Base-by-base conservation (phyloP, 2,329 filamentous ascomycete species). In the Ceratocystis huliohia region DNA sequence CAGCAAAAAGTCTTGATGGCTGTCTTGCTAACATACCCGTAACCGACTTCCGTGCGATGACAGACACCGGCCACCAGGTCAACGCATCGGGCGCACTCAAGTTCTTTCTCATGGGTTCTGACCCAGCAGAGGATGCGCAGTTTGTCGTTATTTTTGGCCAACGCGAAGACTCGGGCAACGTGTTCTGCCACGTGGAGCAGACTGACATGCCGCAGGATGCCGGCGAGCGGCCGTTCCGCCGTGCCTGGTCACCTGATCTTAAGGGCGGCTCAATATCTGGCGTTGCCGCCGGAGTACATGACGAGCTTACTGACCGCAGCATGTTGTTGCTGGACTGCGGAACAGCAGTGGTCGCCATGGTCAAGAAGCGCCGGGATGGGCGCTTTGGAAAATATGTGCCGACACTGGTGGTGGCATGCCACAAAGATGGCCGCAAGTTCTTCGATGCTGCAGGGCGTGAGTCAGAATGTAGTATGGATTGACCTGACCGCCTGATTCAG, bases 401-500 rank as follows among this genome's bases (percentile, higher is more conserved):
- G 25, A 66, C 61, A 22, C 44, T 68, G 33, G 64, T 66, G 10
- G 48, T 68, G 59, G 64, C 61, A 8, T 68, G 67, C 28, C 65
- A 68, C 46, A 65, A 61, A 30, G 67, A 68, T 46, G 67, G 67
- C 7, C 66, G 66, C 37, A 67, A 65, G 66, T 67, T 67, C 45
- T 67, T 65, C 22, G 56, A 67, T 33, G 28, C 63, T 10, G 46
- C 59, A 4, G 61, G 67, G 20, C 62, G 66, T 15, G 64, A 63
- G 56, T 22, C 56, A 20, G 56, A 37, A 17, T 59, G 30, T n/a
- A 8, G 56, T 20, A 22, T 53, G 22, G 48, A 22, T 15, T 53
- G 48, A 53, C 22, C 22, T 53, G 48, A 53, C 22, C 22, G 48
- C 7, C 15, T 1, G 56, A n/a, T 7, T 10, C 5, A 7, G 28